Evolutionary conservation across 352 stramenopile genomes (phyloP).

Genomic region (Thraustochytrium sp.): DNA sequence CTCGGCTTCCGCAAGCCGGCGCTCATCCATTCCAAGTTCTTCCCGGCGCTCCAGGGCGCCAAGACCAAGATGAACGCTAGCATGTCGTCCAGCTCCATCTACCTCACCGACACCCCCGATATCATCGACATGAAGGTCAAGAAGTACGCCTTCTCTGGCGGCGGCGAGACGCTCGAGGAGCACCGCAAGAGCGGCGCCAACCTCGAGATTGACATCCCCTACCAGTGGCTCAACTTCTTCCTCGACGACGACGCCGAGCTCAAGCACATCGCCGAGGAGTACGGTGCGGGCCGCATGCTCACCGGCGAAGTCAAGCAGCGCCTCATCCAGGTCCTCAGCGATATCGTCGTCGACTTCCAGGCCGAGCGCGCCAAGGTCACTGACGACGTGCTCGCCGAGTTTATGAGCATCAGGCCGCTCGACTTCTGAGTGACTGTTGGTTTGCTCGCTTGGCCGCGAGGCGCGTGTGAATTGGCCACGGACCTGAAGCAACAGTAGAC

Average conservation of each 20-base stretch:
- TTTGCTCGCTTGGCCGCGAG: not conserved
- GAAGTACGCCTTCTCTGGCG: slow-evolving; percentile 76
- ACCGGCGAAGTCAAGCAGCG: slow-evolving; percentile 96
- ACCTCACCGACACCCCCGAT: slow-evolving; percentile 94
- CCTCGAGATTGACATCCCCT: slow-evolving; percentile 95
- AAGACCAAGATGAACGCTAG: slow-evolving; percentile 98
- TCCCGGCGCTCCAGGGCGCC: slow-evolving; percentile 92
- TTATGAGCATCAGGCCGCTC: slow-evolving; percentile 81
- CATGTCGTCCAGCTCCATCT: slow-evolving; percentile 93
- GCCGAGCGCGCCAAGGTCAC: slow-evolving; percentile 82
- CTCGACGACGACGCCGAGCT: slow-evolving; percentile 97
- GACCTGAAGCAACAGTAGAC: no score
- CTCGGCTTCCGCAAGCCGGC: slow-evolving; percentile 91
- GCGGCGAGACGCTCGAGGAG: slow-evolving; percentile 94
- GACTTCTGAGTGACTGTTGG: slow-evolving; percentile 14
- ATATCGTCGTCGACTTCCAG: slow-evolving; percentile 90
- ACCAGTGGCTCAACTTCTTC: slow-evolving; percentile 99
- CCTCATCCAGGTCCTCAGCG: slow-evolving; percentile 78
- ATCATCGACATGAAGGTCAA: slow-evolving; percentile 86
- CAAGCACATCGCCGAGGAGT: slow-evolving; percentile 83
- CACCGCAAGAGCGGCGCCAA: slow-evolving; percentile 97
- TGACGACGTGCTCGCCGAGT: slow-evolving; percentile 89
- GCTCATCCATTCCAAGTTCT: slow-evolving; percentile 99
- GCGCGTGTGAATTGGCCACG: no score
- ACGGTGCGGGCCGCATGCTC: slow-evolving; percentile 82